phyloP scores from a whole-genome alignment of 2,329 filamentous ascomycete species.

The Xenoacremonium recifei region DNA sequence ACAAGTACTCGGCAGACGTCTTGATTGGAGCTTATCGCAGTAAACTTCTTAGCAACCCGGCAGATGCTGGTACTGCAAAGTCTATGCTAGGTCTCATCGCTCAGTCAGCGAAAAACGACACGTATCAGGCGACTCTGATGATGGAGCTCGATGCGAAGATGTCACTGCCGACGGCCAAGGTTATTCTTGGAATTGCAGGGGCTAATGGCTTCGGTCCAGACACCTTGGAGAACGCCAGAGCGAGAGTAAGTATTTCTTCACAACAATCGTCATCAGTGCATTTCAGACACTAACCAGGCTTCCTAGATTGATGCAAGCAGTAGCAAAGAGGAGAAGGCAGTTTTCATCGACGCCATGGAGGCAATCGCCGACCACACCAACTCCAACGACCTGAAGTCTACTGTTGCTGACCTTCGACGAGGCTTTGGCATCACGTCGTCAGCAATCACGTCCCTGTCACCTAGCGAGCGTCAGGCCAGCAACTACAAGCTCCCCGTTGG shows the following conservation, averaged over 20 bases:
- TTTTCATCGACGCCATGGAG: slow-evolving; percentile 35
- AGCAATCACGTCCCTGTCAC: slow-evolving; percentile 1
- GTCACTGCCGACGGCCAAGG: slow-evolving; percentile 33
- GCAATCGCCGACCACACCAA: slow-evolving; percentile 33
- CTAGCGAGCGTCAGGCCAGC: slow-evolving; percentile 13
- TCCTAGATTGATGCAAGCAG: slow-evolving; percentile 26
- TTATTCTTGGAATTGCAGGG: slow-evolving; percentile 28
- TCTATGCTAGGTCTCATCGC: slow-evolving; percentile 35
- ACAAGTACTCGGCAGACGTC: slow-evolving; percentile 33
- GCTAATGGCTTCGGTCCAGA: slow-evolving; percentile 22
- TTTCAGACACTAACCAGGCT: slow-evolving; percentile 11
- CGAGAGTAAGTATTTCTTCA: slow-evolving; percentile 29
- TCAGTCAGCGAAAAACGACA: slow-evolving; percentile 31
- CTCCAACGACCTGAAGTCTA: slow-evolving; percentile 26
- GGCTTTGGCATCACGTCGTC: slow-evolving; percentile 21
- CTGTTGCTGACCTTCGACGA: slow-evolving; percentile 25
- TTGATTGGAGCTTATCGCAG: slow-evolving; percentile 34
- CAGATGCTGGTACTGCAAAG: slow-evolving; percentile 28
- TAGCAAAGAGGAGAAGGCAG: slow-evolving; percentile 26
- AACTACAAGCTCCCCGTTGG: slow-evolving; percentile 71
- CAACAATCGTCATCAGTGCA: too few species aligned
- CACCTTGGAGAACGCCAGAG: slow-evolving; percentile 23
- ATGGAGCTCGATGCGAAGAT: slow-evolving; percentile 36
- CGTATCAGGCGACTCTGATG: slow-evolving; percentile 31
- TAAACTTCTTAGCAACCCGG: slow-evolving; percentile 32